Evolutionary conservation across 2,329 filamentous ascomycete species (phyloP), one percentile per base, ranked within the genome.

Genomic region (Colletotrichum tamarilloi): DNA sequence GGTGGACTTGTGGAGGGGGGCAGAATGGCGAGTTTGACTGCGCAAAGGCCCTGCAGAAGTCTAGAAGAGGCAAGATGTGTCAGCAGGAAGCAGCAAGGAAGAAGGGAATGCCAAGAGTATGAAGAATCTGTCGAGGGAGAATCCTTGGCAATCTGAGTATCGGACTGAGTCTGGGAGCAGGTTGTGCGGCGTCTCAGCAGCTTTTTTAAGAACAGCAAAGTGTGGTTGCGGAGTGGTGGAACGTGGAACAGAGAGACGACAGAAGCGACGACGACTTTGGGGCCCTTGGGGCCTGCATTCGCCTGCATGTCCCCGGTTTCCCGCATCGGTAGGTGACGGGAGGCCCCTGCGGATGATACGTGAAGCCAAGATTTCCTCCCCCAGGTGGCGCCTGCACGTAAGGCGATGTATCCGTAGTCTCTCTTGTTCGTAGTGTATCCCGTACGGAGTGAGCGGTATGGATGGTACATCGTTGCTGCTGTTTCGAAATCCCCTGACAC

Each of bases 161-260:
- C 62, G 68, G 62, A 63, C 72, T 67, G 68, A 72, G 72, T 72
- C 72, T 72, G 67, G 63, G 68, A 72, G 49, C 66, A 35, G 59
- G 66, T 63, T 74, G 68, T 74, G 72, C 72, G 72, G 72, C 72
- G 72, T 74, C 72, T 74, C 72, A 74, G 32, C 7, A 32, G 68
- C 72, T 72, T 74, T 72, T 74, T 72, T 67, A 72, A 72, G 72
- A 72, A 73, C 62, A 70, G 30, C 26, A 38, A 57, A 63, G 24
- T n/a, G 35, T 16, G 42, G 42, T 49, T 49, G 26, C 4, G 59
- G 26, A 42, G 42, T 42, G 38, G 14, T 42, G 14, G 5, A 42
- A 42, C 14, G 5, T 42, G 38, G 38, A 42, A 42, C 38, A 42
- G 60, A 22, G 42, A 16, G 53, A 35, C 19, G 42, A 53, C 28